Conservation (phyloP, 139 green algal genomes). For the Parachlorella kessleri region DNA sequence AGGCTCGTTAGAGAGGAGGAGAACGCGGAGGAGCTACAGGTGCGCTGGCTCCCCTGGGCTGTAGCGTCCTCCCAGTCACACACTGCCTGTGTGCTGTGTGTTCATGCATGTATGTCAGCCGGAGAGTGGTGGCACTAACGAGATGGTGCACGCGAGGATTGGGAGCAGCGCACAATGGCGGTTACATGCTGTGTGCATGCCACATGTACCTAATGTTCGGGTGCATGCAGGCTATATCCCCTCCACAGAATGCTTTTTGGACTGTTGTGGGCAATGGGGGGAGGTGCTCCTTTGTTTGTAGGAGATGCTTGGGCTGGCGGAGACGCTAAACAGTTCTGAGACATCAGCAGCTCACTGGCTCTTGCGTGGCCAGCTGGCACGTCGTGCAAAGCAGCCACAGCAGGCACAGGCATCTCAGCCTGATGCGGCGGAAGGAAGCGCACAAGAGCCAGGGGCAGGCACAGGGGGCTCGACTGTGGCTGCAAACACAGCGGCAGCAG, state of each 20-base stretch:
- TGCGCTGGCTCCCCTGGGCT: not conserved
- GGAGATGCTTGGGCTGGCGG: not conserved
- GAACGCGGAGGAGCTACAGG: not conserved
- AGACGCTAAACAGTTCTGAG: not conserved
- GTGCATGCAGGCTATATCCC: too few species aligned
- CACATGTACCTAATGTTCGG: too few species aligned
- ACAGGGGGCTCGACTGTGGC: not conserved
- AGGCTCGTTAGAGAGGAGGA: slow-evolving; percentile 21
- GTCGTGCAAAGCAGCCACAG: not conserved
- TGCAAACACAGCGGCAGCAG: not conserved
- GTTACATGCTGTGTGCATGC: too few species aligned
- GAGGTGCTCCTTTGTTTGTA: too few species aligned
- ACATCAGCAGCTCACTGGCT: not conserved
- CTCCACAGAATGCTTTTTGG: too few species aligned
- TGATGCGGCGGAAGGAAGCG: not conserved
- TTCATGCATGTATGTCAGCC: too few species aligned
- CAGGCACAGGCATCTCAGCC: not conserved
- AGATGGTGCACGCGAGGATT: not conserved
- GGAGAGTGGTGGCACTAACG: not conserved
- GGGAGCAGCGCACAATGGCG: too few species aligned
- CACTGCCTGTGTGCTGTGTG: too few species aligned
- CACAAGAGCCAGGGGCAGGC: not conserved
- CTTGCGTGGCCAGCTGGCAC: not conserved
- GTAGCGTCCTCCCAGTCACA: too few species aligned
- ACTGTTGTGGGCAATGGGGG: too few species aligned